phyloP scores from a whole-genome alignment of 306 rosid genomes.

The Senna siamea region DNA sequence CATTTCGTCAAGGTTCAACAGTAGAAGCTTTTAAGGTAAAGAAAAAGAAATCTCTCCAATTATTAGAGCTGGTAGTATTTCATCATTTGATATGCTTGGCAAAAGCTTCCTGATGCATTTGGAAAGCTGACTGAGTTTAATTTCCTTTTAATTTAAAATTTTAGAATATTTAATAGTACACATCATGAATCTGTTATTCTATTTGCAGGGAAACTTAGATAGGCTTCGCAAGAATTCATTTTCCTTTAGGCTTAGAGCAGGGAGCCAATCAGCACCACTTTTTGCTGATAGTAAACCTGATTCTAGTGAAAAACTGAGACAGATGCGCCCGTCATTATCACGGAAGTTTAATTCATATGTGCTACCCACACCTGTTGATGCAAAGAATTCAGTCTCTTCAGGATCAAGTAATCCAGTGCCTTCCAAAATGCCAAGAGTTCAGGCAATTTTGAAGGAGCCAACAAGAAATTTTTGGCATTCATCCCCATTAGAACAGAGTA shows the following conservation, averaged over 20 bases:
- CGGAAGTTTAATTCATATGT: slow-evolving; percentile 79
- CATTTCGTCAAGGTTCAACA: slow-evolving; percentile 57
- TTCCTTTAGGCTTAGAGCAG: slow-evolving; percentile 55
- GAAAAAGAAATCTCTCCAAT: neutral
- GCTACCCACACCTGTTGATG: slow-evolving; percentile 83
- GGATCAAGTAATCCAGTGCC: slow-evolving; percentile 50
- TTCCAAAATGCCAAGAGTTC: slow-evolving; percentile 36
- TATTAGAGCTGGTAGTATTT: neutral
- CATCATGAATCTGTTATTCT: slow-evolving; percentile 31
- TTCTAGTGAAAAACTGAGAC: slow-evolving; percentile 67
- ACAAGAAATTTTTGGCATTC: slow-evolving; percentile 76
- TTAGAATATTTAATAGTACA: slow-evolving; percentile 5
- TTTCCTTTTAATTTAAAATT: slow-evolving; percentile 29
- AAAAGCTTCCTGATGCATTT: slow-evolving; percentile 18
- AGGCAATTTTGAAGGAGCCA: slow-evolving; percentile 46
- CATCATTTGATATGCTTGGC: neutral
- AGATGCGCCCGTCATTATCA: slow-evolving; percentile 69
- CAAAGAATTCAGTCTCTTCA: slow-evolving; percentile 55
- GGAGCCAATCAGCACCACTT: slow-evolving; percentile 96
- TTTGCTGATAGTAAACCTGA: slow-evolving; percentile 65
- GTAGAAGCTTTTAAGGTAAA: slow-evolving; percentile 67
- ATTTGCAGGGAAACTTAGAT: slow-evolving; percentile 68
- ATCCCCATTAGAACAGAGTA: slow-evolving; percentile 69
- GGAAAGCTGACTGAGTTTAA: slow-evolving; percentile 18
- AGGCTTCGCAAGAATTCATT: slow-evolving; percentile 57